Base-by-base conservation (phyloP, 1,139 yeast species). In the Yamadazyma dushanensis region DNA sequence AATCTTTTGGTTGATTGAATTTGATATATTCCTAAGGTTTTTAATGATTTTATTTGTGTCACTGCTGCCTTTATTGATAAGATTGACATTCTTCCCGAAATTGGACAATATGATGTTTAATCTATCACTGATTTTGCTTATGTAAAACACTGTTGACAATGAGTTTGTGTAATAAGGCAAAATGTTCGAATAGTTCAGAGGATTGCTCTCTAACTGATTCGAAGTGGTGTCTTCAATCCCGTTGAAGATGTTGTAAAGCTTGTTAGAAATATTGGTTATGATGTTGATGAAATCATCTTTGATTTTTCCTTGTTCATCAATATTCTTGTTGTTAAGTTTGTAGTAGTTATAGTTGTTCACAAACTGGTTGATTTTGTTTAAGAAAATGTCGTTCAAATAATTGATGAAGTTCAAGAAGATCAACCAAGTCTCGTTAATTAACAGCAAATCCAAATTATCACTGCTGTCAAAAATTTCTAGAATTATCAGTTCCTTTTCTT, bases 391-490 rank as follows among this genome's bases (percentile, higher is more conserved):
- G 26, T 64, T 59, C 23, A 69, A 47, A 40, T 64, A 70, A 17
- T 52, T 51, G 15, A 70, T 51, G 44, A 65, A 68, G 42, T 68
- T 70, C 26, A 54, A 49, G 31, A 70, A 55, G 2, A 70, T 65
- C 35, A 70, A 54, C 76, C 76, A 70, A 1, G 75, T 59, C 47
- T 70, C 76, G 47, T 66, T 70, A 29, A 70, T 59, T 23, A 69
- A 57, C 15, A 74, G 65, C 32, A 69, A 54, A 44, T 70, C 76
- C 36, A 70, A 52, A 36, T 65, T 66, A 32, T 70, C 76, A 45
- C 62, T 58, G 44, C 59, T 59, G 27, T 61, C 64, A 41, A 66
- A 70, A 2, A 66, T 57, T 29, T 63, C 70, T 17, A 58, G 39
- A 8, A 66, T 58, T 3, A 61, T 49, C 13, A 44, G 43, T 28